Base-by-base conservation (phyloP, 176 grass and related monocot genomes). In the Olyra latifolia region DNA sequence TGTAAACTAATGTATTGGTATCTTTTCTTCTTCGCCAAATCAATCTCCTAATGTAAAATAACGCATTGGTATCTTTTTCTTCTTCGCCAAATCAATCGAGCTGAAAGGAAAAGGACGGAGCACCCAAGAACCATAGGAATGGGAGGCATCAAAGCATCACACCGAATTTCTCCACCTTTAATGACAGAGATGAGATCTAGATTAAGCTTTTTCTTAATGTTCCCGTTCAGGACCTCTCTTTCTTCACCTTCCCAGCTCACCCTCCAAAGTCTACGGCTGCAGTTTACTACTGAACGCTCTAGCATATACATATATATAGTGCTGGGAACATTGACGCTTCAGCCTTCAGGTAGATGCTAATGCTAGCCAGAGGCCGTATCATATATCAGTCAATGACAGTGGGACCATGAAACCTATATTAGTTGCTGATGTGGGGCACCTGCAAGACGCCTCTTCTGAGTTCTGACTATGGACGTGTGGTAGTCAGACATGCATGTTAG, bases 61-160 rank as follows among this genome's bases (percentile, higher is more conserved):
- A n/a, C n/a, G n/a, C n/a, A 40, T 42, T 4, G n/a, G 16, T n/a
- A 38, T 43, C 23, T 23, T 40, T 1, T 41, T 39, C n/a, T 20
- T 41, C 32, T 66, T 42, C 5, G 5, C 32, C 32, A 4, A 35
- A 22, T 17, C 8, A 10, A 46, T 20, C 6, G 7, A 24, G 7
- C 1, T 52, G 5, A 8, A 77, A 52, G 63, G 74, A 78, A 71
- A 42, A 70, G 73, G 74, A 77, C 61, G 53, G 64, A 77, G 41
- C 15, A 70, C 53, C 42, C 25, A 49, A 77, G 62, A 84, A 69
- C 72, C 20, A 60, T 84, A 84, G 52, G 82, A 77, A 84, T 77
- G 63, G 24, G 64, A 78, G 82, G 43, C 74, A 50, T 62, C 64
- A 35, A 78, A 35, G 32, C 54, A 15, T 41, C n/a, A 42, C 14